Conservation (phyloP, 768 basidiomycete species). For the Tulasnella sp. region DNA sequence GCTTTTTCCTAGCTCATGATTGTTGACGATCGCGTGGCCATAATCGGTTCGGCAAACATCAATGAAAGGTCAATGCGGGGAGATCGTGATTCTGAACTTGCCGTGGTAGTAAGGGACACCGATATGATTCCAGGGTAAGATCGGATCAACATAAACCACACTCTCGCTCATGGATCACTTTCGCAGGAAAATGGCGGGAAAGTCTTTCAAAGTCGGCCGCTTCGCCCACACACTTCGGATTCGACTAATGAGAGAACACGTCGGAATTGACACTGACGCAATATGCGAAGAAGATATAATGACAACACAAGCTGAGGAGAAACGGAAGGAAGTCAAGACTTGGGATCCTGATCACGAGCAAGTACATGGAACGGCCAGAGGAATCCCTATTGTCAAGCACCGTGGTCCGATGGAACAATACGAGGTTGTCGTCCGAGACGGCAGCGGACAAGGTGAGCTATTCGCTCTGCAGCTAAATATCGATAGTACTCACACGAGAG, state of each 20-base stretch:
- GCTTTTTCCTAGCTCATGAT: conserved; percentile 48
- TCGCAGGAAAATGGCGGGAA: conserved; percentile 83
- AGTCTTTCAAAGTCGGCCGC: conserved; percentile 91
- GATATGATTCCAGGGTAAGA: conserved; percentile 90
- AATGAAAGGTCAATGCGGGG: conserved; percentile 95
- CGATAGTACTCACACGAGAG: background rate
- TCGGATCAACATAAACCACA: background rate
- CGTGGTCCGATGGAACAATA: conserved; percentile 15
- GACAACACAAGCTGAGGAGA: conserved; percentile 50
- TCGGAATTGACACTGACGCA: conserved; percentile 91
- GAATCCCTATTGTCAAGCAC: conserved; percentile 33
- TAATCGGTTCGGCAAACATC: conserved; percentile 96
- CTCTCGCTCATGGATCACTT: conserved; percentile 15
- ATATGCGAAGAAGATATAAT: conserved; percentile 72
- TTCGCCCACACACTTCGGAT: conserved; percentile 94
- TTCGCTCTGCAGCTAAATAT: background rate
- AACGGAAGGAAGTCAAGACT: conserved; percentile 51
- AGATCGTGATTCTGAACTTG: conserved; percentile 94
- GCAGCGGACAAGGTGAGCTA: conserved; percentile 51
- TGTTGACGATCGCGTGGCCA: conserved; percentile 90
- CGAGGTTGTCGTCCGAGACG: conserved; percentile 36
- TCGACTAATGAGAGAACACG: conserved; percentile 93
- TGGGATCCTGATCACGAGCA: conserved; percentile 79
- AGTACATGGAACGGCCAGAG: conserved; percentile 32
- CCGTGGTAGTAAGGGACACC: conserved; percentile 89